phyloP scores from a whole-genome alignment of 352 stramenopile genomes.

The Globisporangium paroecandrum region DNA sequence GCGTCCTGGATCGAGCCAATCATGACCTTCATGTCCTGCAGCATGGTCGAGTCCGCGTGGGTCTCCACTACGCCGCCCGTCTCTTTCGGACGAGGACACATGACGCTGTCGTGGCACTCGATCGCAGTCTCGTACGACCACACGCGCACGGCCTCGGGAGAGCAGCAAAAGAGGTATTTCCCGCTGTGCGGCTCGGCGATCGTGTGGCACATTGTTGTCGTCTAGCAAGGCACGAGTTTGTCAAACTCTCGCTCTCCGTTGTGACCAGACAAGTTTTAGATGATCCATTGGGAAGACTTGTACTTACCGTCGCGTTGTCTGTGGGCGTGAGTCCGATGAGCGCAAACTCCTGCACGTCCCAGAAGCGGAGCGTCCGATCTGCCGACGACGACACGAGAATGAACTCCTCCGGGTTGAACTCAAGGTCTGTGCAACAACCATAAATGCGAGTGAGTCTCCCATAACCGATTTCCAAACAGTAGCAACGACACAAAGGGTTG shows the following conservation, averaged over 20 bases:
- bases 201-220: conserved; percentile 80
- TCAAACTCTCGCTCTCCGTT: too few relatives aligned
- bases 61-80: conserved; percentile 38
- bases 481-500: background rate
- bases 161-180: conserved; percentile 79
- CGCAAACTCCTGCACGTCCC: conserved; percentile 82
- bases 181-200: conserved; percentile 70
- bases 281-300: background rate
- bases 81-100: conserved; percentile 57
- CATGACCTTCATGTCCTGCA: conserved; percentile 83
- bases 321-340: conserved; percentile 78
- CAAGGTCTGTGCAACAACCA: conserved; percentile 27
- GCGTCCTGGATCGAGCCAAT: conserved; percentile 75
- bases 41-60: conserved; percentile 71
- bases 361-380: conserved; percentile 81
- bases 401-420: conserved; percentile 86
- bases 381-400: conserved; percentile 76
- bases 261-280: background rate
- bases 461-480: background rate
- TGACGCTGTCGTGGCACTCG: conserved; percentile 77
- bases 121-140: conserved; percentile 86
- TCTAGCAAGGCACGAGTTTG: conserved; percentile 19
- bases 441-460: background rate
- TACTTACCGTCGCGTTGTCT: conserved; percentile 66
- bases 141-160: conserved; percentile 67